A percentile compares a stretch with the other conserved stretches of the same genome.
phyloP scores from a whole-genome alignment of 495 filamentous ascomycete species.

The Clohesyomyces aquaticus region DNA sequence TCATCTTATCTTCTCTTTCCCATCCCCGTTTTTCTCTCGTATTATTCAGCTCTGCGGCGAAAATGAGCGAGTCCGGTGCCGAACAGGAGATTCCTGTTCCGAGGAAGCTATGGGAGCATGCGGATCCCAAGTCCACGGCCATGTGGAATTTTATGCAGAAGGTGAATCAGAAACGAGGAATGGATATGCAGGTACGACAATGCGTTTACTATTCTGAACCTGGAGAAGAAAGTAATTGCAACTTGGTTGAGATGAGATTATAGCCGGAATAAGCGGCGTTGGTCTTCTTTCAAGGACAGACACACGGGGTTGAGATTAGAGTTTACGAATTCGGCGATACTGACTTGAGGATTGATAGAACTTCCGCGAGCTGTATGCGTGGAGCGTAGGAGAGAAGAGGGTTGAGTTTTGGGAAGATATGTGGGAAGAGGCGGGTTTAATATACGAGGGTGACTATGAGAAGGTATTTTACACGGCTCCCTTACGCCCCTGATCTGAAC shows the following conservation, averaged over 20 bases:
- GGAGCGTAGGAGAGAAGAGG: conserved; percentile 60
- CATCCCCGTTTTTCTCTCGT: not conserved
- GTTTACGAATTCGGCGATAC: conserved; percentile 6
- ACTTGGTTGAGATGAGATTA: not conserved
- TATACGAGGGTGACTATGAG: conserved; percentile 58
- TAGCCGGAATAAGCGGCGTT: not conserved
- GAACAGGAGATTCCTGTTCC: conserved; percentile 14
- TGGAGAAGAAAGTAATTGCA: no score
- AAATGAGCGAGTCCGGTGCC: not conserved
- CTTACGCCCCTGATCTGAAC: no score
- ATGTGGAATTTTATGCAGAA: conserved; percentile 47
- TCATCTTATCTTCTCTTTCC: conserved; percentile 2
- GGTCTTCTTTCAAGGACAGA: not conserved
- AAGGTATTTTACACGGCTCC: no score
- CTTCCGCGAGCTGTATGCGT: conserved; percentile 67
- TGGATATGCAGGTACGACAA: conserved; percentile 37
- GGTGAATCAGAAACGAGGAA: conserved; percentile 37
- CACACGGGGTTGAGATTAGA: no score
- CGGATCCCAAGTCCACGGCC: conserved; percentile 40
- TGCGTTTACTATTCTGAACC: no score
- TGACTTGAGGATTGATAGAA: conserved; percentile 46
- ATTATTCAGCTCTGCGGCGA: not conserved
- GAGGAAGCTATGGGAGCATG: conserved; percentile 49
- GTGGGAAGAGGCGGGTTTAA: conserved; percentile 61
- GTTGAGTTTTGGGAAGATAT: conserved; percentile 68